Conservation (phyloP, 1,284 basidiomycete genomes). For the Thelephora terrestris region DNA sequence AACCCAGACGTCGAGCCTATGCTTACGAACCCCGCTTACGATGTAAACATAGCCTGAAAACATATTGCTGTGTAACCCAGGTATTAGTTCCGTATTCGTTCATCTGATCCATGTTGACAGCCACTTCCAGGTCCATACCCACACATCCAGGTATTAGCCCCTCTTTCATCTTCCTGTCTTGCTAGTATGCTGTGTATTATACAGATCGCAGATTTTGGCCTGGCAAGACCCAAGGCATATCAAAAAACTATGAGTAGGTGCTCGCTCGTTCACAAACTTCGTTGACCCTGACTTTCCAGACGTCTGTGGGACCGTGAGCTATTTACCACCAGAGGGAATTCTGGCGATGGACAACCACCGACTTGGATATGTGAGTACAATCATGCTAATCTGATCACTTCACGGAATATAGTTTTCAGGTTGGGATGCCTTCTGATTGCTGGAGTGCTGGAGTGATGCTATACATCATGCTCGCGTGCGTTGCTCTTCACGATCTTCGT, state of each 20-base stretch:
- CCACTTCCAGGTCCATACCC: conserved; percentile 63
- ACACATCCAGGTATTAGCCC: conserved; percentile 33
- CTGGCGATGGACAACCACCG: conserved; percentile 63
- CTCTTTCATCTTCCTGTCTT: too few species aligned
- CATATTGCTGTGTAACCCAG: conserved; percentile 49
- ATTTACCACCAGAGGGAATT: conserved; percentile 78
- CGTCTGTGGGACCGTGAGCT: conserved; percentile 74
- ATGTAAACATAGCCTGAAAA: conserved; percentile 61
- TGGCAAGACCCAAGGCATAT: conserved; percentile 69
- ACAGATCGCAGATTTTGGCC: conserved; percentile 78
- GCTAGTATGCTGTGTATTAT: too few species aligned
- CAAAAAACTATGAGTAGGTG: conserved; percentile 53
- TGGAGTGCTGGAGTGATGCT: conserved; percentile 76
- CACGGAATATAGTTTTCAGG: background rate
- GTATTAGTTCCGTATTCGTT: background rate
- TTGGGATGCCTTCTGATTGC: conserved; percentile 73
- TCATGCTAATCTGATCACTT: background rate
- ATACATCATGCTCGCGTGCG: conserved; percentile 73
- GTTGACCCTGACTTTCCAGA: conserved; percentile 16
- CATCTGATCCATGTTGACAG: background rate
- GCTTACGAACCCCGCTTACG: background rate
- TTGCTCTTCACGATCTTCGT: conserved; percentile 9
- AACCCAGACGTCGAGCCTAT: conserved; percentile 59
- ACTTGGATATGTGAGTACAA: conserved; percentile 40
- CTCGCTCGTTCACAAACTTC: background rate